These are phyloP conservation scores for Diophrys appendiculata DNA, from an alignment of 73 alveolate genomes.

Conservation along the genomic window DNA sequence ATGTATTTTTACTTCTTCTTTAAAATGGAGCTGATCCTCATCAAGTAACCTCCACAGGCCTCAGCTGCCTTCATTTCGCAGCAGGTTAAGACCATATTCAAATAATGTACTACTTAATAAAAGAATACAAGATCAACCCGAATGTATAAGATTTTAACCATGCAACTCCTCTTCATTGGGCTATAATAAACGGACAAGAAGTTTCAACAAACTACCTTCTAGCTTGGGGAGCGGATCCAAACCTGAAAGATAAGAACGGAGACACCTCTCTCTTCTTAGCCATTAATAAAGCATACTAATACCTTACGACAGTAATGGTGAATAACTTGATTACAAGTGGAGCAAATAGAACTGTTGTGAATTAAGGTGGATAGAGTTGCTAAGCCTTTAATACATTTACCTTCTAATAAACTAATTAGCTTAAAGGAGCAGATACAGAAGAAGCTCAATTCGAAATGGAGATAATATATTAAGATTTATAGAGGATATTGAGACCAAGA, in stretches of 20 bases:
- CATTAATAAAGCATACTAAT: slow-evolving; percentile 44
- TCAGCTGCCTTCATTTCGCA: slow-evolving; percentile 88
- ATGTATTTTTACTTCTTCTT: slow-evolving; percentile 63
- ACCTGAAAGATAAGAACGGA: slow-evolving; percentile 75
- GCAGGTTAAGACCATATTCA: slow-evolving; percentile 89
- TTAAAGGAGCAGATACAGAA: no score
- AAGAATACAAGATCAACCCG: slow-evolving; percentile 33
- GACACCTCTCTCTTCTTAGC: slow-evolving; percentile 89
- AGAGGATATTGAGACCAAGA: no score
- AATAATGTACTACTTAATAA: slow-evolving; percentile 65
- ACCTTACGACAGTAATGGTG: slow-evolving; percentile 51
- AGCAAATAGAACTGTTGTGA: slow-evolving; percentile 59
- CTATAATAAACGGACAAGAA: slow-evolving; percentile 75
- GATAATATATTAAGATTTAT: no score
- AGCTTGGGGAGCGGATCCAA: slow-evolving; percentile 76
- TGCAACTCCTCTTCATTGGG: slow-evolving; percentile 93
- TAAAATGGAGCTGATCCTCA: slow-evolving; percentile 78
- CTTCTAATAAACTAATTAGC: no score
- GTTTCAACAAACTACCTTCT: slow-evolving; percentile 76
- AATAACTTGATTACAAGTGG: slow-evolving; percentile 75
- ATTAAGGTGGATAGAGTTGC: slow-evolving; percentile 33
- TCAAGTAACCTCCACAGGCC: slow-evolving; percentile 74
- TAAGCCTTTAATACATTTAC: slow-evolving; percentile 1
- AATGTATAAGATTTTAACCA: slow-evolving; percentile 41
- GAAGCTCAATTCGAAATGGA: no score